Percentiles rank a stretch among this genome's conserved stretches.
These are phyloP conservation scores for Tuber microsphaerosporum DNA, from an alignment of 495 filamentous ascomycete genomes.

Conservation along the genomic window DNA sequence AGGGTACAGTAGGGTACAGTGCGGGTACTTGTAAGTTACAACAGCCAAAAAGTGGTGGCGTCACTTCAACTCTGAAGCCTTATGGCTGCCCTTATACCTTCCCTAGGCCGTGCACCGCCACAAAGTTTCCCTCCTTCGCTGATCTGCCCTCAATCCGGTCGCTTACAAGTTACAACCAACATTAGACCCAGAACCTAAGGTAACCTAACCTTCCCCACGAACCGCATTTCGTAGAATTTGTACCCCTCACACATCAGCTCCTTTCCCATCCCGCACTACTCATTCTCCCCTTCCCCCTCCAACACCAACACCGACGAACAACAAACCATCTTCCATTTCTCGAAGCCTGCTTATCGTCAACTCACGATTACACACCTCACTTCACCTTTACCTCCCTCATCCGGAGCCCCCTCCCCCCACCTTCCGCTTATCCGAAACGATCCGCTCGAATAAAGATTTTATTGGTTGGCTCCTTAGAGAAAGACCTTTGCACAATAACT, in stretches of 20 bases:
- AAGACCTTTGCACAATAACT: conserved; percentile 4
- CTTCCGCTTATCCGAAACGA: conserved; percentile 18
- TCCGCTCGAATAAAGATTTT: conserved; percentile 24
- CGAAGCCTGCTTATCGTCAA: conserved; percentile 3
- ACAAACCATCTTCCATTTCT: background rate
- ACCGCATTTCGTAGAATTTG: conserved; percentile 1
- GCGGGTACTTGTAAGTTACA: background rate
- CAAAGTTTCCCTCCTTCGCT: background rate
- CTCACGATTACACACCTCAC: background rate
- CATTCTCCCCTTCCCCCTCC: background rate
- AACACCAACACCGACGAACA: background rate
- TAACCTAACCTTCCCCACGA: background rate
- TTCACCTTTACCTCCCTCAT: conserved; percentile 5
- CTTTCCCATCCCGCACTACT: background rate
- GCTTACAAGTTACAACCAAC: background rate
- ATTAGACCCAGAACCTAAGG: background rate
- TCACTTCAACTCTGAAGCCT: background rate
- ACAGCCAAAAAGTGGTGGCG: background rate
- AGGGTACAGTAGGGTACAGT: background rate
- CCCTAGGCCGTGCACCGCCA: background rate
- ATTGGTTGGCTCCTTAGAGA: conserved; percentile 29
- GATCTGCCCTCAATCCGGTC: conserved; percentile 2
- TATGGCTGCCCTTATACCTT: background rate
- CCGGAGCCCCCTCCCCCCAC: conserved; percentile 11
- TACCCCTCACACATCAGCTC: conserved; percentile 3